Percentiles rank a stretch among this genome's conserved stretches.
These are phyloP conservation scores for Sphagnum tenellum DNA, from an alignment of 225 moss, liverwort and hornwort genomes.

Conservation along the genomic window DNA sequence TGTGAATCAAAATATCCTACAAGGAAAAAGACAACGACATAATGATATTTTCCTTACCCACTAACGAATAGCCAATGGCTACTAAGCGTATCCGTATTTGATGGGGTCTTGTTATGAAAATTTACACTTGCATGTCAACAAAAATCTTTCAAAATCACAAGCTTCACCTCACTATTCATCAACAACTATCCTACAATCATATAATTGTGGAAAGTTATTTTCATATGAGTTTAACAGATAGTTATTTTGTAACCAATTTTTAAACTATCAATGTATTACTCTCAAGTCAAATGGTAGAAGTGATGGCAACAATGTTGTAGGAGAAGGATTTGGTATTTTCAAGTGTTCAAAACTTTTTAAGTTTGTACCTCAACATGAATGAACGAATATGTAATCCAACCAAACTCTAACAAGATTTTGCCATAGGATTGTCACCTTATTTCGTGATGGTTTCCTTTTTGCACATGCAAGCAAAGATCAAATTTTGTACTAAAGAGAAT, in stretches of 20 bases:
- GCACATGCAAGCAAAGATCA: slow-evolving; percentile 10
- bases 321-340: too few species aligned
- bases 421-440: slow-evolving; percentile 59
- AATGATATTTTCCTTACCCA: slow-evolving; percentile 28
- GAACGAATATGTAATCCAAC: slow-evolving; percentile 49
- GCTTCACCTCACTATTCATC: not conserved
- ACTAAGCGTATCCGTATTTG: slow-evolving; percentile 96
- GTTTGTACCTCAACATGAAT: not conserved
- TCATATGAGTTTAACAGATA: too few species aligned
- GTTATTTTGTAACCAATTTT: too few species aligned
- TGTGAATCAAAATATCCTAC: not conserved
- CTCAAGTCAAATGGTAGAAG: too few species aligned
- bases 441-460: slow-evolving; percentile 76
- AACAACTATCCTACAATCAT: not conserved
- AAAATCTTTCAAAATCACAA: too few species aligned
- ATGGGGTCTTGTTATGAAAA: slow-evolving; percentile 81
- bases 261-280: too few species aligned
- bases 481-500: too few species aligned
- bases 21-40: not conserved
- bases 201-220: too few species aligned
- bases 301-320: too few species aligned
- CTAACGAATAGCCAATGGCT: slow-evolving; percentile 64
- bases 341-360: too few species aligned
- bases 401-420: slow-evolving; percentile 49
- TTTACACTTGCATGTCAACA: slow-evolving; percentile 57